These are phyloP conservation scores for Marasmius tenuissimus DNA, from an alignment of 1,284 basidiomycete species.

Conservation along the genomic window DNA sequence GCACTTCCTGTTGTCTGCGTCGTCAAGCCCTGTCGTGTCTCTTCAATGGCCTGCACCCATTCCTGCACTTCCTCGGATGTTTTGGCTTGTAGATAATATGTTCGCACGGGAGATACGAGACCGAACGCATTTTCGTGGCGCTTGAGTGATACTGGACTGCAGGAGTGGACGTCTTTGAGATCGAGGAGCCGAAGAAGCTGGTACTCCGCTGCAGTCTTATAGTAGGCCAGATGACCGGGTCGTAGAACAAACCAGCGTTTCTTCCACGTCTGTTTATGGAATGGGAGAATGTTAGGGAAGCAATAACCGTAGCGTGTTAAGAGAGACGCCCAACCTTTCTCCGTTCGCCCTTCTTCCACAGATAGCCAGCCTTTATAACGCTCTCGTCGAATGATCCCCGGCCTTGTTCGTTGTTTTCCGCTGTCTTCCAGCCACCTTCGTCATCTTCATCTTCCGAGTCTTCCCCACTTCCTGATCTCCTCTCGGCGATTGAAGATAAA, in stretches of 20 bases:
- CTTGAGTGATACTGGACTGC: constrained; percentile 87
- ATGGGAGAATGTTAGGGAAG: constrained; percentile 11
- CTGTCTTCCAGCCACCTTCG: constrained; percentile 61
- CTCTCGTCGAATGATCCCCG: constrained; percentile 62
- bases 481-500: constrained; percentile 74
- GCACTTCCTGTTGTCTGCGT: constrained; percentile 34
- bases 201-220: constrained; percentile 95
- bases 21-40: constrained; percentile 66
- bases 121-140: constrained; percentile 90
- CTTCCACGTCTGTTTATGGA: constrained; percentile 85
- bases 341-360: constrained; percentile 95
- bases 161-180: constrained; percentile 87
- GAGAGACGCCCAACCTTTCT: constrained; percentile 73
- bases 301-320: constrained; percentile 6
- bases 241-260: constrained; percentile 98
- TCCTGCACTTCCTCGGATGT: constrained; percentile 70
- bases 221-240: constrained; percentile 91
- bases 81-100: constrained; percentile 90
- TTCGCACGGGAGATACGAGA: constrained; percentile 87
- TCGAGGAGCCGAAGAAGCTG: constrained; percentile 89
- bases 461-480: constrained; percentile 66
- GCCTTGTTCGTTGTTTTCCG: constrained; percentile 36
- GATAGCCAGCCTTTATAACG: constrained; percentile 87
- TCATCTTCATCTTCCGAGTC: constrained; percentile 78
- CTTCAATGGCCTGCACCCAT: constrained; percentile 87